phyloP scores from a whole-genome alignment of 1,284 basidiomycete species.

The Fomitopsis palustris region DNA sequence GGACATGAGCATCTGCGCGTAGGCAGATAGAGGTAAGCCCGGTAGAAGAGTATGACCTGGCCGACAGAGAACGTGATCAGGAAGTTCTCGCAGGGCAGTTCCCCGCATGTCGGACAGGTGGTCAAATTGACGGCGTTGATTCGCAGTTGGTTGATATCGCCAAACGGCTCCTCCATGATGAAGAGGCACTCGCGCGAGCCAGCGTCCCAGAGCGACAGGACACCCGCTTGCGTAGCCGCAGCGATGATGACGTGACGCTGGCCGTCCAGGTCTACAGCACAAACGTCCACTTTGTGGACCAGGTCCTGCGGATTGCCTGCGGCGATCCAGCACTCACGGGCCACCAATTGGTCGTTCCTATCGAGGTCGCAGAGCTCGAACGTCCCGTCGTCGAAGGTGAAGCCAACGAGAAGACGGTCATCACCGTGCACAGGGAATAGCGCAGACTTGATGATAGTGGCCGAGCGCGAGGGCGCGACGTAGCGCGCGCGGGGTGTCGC shows the following conservation, averaged over 20 bases:
- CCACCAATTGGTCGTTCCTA: conserved; percentile 34
- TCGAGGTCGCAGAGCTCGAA: conserved; percentile 56
- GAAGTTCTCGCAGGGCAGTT: conserved; percentile 61
- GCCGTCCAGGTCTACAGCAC: conserved; percentile 47
- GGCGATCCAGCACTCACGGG: conserved; percentile 43
- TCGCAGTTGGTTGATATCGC: conserved; percentile 48
- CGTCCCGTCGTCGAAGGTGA: conserved; percentile 59
- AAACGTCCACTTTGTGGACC: conserved; percentile 51
- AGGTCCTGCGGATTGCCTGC: conserved; percentile 55
- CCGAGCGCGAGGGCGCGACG: conserved; percentile 43
- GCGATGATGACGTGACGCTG: conserved; percentile 50
- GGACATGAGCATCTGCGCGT: conserved; percentile 65
- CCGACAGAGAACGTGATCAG: conserved; percentile 60
- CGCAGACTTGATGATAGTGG: conserved; percentile 42
- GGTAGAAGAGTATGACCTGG: conserved; percentile 56
- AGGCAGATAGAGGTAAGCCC: conserved; percentile 54
- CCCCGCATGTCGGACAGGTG: conserved; percentile 64
- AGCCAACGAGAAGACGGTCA: conserved; percentile 49
- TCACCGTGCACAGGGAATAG: conserved; percentile 45
- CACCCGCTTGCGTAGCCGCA: conserved; percentile 61
- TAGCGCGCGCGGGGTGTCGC: conserved; percentile 34
- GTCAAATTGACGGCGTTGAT: conserved; percentile 47
- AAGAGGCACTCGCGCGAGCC: conserved; percentile 55
- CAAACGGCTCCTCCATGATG: conserved; percentile 55
- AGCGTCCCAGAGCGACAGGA: conserved; percentile 70